Conservation (phyloP, 345 rosid genomes). For the Hibiscus mutabilis region DNA sequence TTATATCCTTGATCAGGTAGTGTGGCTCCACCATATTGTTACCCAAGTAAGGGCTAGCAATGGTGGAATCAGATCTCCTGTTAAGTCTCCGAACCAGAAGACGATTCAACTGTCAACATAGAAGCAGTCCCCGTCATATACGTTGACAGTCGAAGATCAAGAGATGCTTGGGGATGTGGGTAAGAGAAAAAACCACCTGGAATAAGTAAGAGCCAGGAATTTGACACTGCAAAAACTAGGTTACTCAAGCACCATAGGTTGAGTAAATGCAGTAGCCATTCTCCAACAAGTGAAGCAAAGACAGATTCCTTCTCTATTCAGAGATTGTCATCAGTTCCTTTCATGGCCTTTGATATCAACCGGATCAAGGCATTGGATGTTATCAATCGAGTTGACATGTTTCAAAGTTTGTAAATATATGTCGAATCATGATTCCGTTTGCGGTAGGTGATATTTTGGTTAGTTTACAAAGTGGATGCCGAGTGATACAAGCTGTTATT, state of each 20-base stretch:
- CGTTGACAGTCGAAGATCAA: conserved; percentile 69
- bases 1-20: conserved; percentile 75
- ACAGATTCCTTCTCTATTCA: conserved; percentile 56
- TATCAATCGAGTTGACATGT: conserved; percentile 81
- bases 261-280: conserved; percentile 34
- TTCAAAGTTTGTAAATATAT: conserved; percentile 36
- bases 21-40: conserved; percentile 82
- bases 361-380: conserved; percentile 78
- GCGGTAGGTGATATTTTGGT: background rate
- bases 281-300: conserved; percentile 49
- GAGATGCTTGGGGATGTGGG: conserved; percentile 70
- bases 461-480: background rate
- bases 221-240: too few species aligned
- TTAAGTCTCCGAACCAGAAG: conserved; percentile 22
- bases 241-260: too few species aligned
- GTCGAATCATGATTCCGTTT: background rate
- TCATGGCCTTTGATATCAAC: conserved; percentile 67
- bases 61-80: too few species aligned
- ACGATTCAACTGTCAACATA: conserved; percentile 36
- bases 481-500: conserved; percentile 5
- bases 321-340: conserved; percentile 62
- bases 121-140: conserved; percentile 32
- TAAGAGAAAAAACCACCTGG: too few species aligned
- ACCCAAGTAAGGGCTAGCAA: conserved; percentile 33
- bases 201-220: too few species aligned